Base-by-base conservation (phyloP, 331 rosid genomes). In the Ulmus americana region DNA sequence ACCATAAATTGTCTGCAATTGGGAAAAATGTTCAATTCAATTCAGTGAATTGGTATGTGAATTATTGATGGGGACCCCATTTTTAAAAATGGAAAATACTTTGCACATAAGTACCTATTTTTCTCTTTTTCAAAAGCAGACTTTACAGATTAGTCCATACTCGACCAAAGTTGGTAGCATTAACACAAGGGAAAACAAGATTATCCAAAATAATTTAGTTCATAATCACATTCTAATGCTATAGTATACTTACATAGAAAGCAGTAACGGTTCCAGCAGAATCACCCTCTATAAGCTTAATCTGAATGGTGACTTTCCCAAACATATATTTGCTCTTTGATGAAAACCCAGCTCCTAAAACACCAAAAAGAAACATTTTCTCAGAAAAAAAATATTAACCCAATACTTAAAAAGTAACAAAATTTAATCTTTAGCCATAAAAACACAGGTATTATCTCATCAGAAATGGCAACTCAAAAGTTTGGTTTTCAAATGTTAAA, bases 211-310 rank as follows among this genome's bases (percentile, higher is more conserved):
- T 50, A 5, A 2, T 14, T 6, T 49, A 7, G 54, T 7, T 12
- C 12, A 4, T 5, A 13, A 12, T n/a, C 1, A 7, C 54, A 8
- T 49, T 49, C 1, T 49, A 49, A 49, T 49, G 20, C 11, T 50
- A 8, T 5, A 20, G 12, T 64, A 9, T 39, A 66, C 97, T 85
- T 64, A 87, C 98, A 76, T 89, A 94, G 79, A 80, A 90, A 63
- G 98, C 97, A 18, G 97, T 89, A 10, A 94, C 98, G 0, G 97
- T 89, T 82, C 98, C 97, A 12, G 97, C 95, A 28, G 98, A 94
- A 63, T 94, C 95, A 6, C 97, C 98, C 75, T 84, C 86, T 5
- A 94, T 63, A 65, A 94, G 98, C 81, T 94, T 94, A 51, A 94
- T 84, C 47, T 89, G 86, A 16, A 90, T 64, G 49, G 74, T 79